Evolutionary conservation across 768 basidiomycete genomes (phyloP).

Genomic region (Lentinus tigrinus): DNA sequence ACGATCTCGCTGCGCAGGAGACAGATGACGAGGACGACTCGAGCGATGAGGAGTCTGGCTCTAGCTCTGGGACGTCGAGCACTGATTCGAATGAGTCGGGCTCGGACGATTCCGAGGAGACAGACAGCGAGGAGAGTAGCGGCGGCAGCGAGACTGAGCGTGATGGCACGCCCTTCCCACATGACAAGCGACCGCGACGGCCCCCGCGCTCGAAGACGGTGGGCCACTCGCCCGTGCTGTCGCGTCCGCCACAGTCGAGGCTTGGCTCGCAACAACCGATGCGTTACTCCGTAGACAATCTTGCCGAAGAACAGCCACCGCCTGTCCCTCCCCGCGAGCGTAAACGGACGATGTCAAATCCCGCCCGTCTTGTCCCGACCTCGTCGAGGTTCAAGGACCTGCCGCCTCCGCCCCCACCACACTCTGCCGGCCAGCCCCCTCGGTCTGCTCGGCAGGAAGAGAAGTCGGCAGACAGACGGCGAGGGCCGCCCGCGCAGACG

Average conservation of each 20-base stretch:
- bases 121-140: conserved; percentile 15
- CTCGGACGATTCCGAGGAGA: conserved; percentile 12
- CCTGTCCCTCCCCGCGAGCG: conserved; percentile 2
- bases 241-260: background rate
- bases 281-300: conserved; percentile 9
- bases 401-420: conserved; percentile 29
- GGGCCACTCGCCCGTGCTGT: conserved; percentile 15
- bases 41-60: conserved; percentile 26
- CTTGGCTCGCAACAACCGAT: conserved; percentile 9
- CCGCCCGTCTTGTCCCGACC: background rate
- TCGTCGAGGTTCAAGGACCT: conserved; percentile 16
- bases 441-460: conserved; percentile 20
- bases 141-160: conserved; percentile 20
- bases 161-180: conserved; percentile 16
- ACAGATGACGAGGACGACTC: conserved; percentile 49
- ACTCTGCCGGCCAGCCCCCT: conserved; percentile 38
- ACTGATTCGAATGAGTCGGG: conserved; percentile 7
- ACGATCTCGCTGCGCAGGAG: conserved; percentile 76
- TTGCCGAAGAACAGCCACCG: conserved; percentile 4
- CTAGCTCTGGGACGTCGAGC: conserved; percentile 1
- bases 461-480: background rate
- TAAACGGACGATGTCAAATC: conserved; percentile 4
- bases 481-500: conserved; percentile 8
- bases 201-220: conserved; percentile 22
- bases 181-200: background rate